phyloP scores from a whole-genome alignment of 148 eudicot species.

The Chenopodium berlandieri region DNA sequence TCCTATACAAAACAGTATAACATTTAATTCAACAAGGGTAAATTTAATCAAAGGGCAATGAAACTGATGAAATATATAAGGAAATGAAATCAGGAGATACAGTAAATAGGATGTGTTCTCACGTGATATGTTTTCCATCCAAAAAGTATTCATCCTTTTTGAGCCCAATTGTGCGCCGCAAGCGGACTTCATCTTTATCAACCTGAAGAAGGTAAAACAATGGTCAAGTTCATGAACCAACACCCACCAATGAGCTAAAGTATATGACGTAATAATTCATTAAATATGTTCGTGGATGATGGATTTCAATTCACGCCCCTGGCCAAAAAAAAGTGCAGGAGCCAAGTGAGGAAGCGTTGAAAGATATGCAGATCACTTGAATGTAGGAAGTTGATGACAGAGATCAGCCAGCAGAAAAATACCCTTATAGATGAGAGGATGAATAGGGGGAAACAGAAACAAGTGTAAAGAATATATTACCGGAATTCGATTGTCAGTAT shows the following conservation, averaged over 20 bases:
- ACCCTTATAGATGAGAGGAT: not conserved
- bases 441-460: not conserved
- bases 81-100: not conserved
- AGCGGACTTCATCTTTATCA: constrained; percentile 91
- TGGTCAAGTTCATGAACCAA: not conserved
- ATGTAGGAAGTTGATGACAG: not conserved
- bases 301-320: not conserved
- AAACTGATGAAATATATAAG: not conserved
- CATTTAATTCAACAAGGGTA: constrained; percentile 8
- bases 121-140: constrained; percentile 99
- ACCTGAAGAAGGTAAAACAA: constrained; percentile 46
- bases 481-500: constrained; percentile 90
- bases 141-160: constrained; percentile 95
- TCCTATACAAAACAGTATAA: constrained; percentile 48
- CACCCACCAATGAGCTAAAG: not conserved
- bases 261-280: not conserved
- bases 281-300: not conserved
- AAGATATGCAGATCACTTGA: not conserved
- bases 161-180: constrained; percentile 88
- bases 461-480: constrained; percentile 35
- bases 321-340: not conserved
- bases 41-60: not conserved
- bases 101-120: constrained; percentile 30
- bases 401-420: not conserved
- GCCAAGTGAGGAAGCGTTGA: not conserved